Evolutionary conservation across 2,329 filamentous ascomycete genomes (phyloP).

Genomic region (Calonectria ilicicola): DNA sequence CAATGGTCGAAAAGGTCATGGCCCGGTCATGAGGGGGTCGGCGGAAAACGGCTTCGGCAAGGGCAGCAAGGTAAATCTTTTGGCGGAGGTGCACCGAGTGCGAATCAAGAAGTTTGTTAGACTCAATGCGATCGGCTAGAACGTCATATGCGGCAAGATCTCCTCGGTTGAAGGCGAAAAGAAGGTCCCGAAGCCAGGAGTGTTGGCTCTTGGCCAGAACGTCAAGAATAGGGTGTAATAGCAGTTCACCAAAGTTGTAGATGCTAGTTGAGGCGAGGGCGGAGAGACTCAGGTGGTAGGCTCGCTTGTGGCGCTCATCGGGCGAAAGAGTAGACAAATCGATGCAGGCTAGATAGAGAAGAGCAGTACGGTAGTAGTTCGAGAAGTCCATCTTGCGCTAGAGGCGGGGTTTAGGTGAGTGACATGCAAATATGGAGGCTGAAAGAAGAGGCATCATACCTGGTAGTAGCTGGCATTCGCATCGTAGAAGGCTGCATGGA

Average conservation of each 20-base stretch:
- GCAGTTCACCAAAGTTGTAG: constrained; percentile 99
- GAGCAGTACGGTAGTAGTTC: constrained; percentile 96
- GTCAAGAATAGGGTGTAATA: constrained; percentile 95
- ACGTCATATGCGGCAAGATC: constrained; percentile 90
- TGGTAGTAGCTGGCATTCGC: constrained; percentile 96
- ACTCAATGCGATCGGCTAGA: constrained; percentile 82
- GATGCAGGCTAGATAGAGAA: constrained; percentile 97
- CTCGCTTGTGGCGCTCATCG: constrained; percentile 82
- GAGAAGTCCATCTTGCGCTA: constrained; percentile 88
- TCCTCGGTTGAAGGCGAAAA: constrained; percentile 97
- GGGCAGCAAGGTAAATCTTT: constrained; percentile 96
- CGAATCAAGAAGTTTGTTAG: constrained; percentile 82
- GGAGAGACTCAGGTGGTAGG: constrained; percentile 92
- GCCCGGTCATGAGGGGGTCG: constrained; percentile 94
- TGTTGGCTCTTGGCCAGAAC: constrained; percentile 77
- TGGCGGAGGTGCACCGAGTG: constrained; percentile 90
- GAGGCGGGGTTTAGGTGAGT: constrained; percentile 14
- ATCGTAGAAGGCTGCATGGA: constrained; percentile 96
- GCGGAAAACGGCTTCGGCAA: constrained; percentile 96
- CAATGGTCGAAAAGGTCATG: constrained; percentile 91
- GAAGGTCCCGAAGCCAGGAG: constrained; percentile 92
- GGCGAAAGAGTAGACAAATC: constrained; percentile 80
- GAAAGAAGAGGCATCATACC: constrained; percentile 51
- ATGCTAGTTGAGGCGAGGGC: constrained; percentile 94
- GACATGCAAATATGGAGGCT: neutral